These are phyloP conservation scores for Babjeviella inositovora DNA, from an alignment of 805 yeast species.

Conservation along the genomic window DNA sequence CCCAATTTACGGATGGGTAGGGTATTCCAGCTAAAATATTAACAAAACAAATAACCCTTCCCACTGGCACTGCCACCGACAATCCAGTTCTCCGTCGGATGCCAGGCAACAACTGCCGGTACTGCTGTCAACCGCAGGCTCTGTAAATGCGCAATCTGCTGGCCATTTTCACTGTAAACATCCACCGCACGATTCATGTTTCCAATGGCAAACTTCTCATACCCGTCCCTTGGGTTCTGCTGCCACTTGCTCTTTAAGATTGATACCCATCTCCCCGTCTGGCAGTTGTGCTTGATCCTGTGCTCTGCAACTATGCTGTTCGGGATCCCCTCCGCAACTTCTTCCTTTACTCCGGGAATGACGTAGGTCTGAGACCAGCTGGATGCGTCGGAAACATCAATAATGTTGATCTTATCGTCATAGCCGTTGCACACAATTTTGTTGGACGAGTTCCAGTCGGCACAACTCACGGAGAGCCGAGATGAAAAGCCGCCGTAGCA, in stretches of 20 bases:
- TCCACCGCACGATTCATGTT: constrained; percentile 87
- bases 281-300: constrained; percentile 77
- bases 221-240: constrained; percentile 44
- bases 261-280: constrained; percentile 94
- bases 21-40: constrained; percentile 2
- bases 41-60: constrained; percentile 50
- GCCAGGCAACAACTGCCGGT: constrained; percentile 80
- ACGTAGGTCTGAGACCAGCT: constrained; percentile 6
- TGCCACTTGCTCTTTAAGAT: constrained; percentile 88
- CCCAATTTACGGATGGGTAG: background rate
- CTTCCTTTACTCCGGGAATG: constrained; percentile 4
- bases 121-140: constrained; percentile 64
- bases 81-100: constrained; percentile 78
- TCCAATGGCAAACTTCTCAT: constrained; percentile 78
- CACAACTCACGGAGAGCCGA: constrained; percentile 67
- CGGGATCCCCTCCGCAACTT: constrained; percentile 8
- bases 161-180: constrained; percentile 63
- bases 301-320: constrained; percentile 39
- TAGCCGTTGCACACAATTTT: constrained; percentile 85
- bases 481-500: constrained; percentile 49
- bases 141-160: constrained; percentile 60
- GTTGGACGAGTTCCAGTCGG: constrained; percentile 60
- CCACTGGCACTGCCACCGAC: constrained; percentile 95
- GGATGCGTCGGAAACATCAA: constrained; percentile 28
- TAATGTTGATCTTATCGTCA: constrained; percentile 68